A percentile compares a stretch with the other conserved stretches of the same genome.
phyloP scores from a whole-genome alignment of 345 rosid species.

The Cardamine occulta region DNA sequence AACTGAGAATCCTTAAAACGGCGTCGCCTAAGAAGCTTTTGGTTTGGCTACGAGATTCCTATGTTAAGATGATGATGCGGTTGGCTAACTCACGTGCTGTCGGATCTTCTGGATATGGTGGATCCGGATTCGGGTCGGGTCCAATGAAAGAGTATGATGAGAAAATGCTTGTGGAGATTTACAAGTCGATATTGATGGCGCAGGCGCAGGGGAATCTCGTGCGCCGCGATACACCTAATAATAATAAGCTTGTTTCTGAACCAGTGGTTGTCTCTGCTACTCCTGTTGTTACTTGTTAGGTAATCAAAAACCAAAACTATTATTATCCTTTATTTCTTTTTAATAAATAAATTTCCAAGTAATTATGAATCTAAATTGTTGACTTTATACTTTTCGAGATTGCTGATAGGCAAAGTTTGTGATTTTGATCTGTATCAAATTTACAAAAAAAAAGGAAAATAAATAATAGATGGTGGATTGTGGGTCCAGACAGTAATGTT shows the following conservation, averaged over 20 bases:
- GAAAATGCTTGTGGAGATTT: conserved; percentile 68
- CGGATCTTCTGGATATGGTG: conserved; percentile 43
- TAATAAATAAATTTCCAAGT: neutral
- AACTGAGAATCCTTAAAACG: conserved; percentile 42
- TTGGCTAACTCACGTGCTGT: conserved; percentile 54
- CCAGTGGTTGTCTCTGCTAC: conserved; percentile 33
- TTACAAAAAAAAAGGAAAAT: neutral
- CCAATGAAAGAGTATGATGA: conserved; percentile 54
- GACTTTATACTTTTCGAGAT: conserved; percentile 5
- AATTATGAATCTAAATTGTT: conserved; percentile 15
- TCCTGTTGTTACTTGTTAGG: conserved; percentile 21
- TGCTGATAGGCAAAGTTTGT: conserved; percentile 8
- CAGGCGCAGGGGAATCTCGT: conserved; percentile 57
- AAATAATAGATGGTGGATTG: conserved; percentile 12
- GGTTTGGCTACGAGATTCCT: conserved; percentile 67
- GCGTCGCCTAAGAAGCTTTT: conserved; percentile 56
- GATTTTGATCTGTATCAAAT: conserved; percentile 26
- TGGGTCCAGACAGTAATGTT: conserved; percentile 33
- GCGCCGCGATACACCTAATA: conserved; percentile 47
- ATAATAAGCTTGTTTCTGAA: conserved; percentile 27
- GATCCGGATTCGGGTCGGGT: conserved; percentile 44
- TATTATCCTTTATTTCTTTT: neutral
- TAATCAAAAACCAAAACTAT: neutral
- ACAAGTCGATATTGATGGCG: conserved; percentile 61
- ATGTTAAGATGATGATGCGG: conserved; percentile 70